phyloP scores from a whole-genome alignment of 2,329 filamentous ascomycete species.

The Aspergillus quadricinctus region DNA sequence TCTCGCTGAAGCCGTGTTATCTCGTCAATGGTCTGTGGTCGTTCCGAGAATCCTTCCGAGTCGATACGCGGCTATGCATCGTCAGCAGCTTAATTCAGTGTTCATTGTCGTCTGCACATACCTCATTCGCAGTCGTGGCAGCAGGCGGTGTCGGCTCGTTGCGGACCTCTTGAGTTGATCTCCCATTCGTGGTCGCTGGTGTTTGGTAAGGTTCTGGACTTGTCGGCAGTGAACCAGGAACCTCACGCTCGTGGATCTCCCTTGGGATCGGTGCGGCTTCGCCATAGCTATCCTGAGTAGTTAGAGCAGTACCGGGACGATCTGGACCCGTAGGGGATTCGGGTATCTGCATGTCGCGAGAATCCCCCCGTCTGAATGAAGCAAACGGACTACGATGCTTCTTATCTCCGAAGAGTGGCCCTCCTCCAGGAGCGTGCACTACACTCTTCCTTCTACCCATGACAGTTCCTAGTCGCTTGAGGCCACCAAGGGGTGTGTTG shows the following conservation, averaged over 20 bases:
- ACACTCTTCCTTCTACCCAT: slow-evolving; percentile 46
- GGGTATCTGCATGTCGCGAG: slow-evolving; percentile 35
- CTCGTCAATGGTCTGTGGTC: slow-evolving; percentile 40
- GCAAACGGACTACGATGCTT: slow-evolving; percentile 41
- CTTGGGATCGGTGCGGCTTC: slow-evolving; percentile 23
- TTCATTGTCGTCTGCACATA: slow-evolving; percentile 6
- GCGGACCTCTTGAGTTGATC: slow-evolving; percentile 13
- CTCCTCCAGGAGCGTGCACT: slow-evolving; percentile 30
- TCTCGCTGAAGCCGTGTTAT: slow-evolving; percentile 44
- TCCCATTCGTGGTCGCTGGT: slow-evolving; percentile 26
- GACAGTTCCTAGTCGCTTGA: slow-evolving; percentile 45
- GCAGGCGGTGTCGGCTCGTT: slow-evolving; percentile 15
- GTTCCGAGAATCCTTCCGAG: slow-evolving; percentile 39
- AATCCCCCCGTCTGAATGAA: slow-evolving; percentile 39
- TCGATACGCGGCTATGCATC: slow-evolving; percentile 27
- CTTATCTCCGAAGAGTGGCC: slow-evolving; percentile 32
- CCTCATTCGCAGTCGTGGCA: slow-evolving; percentile 19
- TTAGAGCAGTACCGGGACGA: slow-evolving; percentile 29
- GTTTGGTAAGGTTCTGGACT: slow-evolving; percentile 18
- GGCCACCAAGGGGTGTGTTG: slow-evolving; percentile 42
- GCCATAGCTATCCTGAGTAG: slow-evolving; percentile 18
- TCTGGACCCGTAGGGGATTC: slow-evolving; percentile 28
- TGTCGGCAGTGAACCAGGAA: slow-evolving; percentile 13
- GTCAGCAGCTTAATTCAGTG: slow-evolving; percentile 9
- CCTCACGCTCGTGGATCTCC: slow-evolving; percentile 23